Conservation (phyloP, 1,284 basidiomycete genomes). For the Sanghuangporus weigelae region DNA sequence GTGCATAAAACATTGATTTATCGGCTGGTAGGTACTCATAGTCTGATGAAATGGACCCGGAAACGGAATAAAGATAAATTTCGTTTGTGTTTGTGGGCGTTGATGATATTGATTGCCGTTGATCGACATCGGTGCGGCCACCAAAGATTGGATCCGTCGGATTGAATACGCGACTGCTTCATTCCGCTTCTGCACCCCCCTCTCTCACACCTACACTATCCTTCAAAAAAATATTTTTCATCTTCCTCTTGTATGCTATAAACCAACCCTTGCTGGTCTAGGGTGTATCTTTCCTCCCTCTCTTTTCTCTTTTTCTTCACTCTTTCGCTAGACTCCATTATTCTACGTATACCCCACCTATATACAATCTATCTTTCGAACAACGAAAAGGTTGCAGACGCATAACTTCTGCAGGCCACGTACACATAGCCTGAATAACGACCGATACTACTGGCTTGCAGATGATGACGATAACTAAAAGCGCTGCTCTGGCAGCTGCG, state of each 20-base stretch:
- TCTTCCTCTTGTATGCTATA: not conserved
- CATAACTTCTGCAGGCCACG: not conserved
- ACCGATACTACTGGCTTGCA: not conserved
- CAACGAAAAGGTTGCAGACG: not conserved
- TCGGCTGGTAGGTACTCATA: too few relatives aligned
- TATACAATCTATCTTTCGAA: too few relatives aligned
- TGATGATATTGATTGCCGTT: not conserved
- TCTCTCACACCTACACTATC: not conserved
- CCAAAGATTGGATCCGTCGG: not conserved
- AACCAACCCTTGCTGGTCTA: not conserved
- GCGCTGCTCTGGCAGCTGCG: not conserved
- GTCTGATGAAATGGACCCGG: not conserved
- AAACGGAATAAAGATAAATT: not conserved
- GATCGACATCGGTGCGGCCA: not conserved
- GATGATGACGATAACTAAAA: slow-evolving; percentile 3
- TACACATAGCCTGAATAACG: not conserved
- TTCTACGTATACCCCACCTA: not conserved
- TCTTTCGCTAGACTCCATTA: not conserved
- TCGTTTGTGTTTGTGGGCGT: not conserved
- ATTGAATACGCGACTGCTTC: not conserved
- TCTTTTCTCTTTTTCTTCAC: not conserved
- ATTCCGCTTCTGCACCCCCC: not conserved
- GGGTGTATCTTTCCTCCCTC: not conserved
- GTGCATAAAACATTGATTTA: too few relatives aligned
- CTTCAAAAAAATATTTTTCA: not conserved